phyloP scores from a whole-genome alignment of 2,329 filamentous ascomycete genomes.

The Ceratocystis lukuohia region DNA sequence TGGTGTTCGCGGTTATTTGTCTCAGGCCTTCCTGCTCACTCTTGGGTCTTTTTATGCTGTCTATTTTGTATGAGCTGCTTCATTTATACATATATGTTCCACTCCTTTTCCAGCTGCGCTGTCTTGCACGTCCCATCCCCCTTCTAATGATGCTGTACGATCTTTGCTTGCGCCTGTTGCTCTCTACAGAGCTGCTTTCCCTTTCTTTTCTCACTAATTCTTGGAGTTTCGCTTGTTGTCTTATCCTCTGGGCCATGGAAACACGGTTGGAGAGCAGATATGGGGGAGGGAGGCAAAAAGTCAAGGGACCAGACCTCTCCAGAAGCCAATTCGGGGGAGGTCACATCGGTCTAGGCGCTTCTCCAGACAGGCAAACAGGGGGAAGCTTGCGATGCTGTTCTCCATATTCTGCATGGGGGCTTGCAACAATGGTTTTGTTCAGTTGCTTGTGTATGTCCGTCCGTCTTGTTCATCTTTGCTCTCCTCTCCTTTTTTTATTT shows the following conservation, averaged over 20 bases:
- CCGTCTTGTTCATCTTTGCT: background rate
- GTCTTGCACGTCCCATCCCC: background rate
- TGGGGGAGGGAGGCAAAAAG: no score
- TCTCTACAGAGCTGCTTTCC: background rate
- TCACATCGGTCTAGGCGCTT: background rate
- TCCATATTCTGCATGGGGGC: background rate
- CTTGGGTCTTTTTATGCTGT: slow-evolving; percentile 3
- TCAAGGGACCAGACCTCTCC: background rate
- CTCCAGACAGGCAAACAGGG: background rate
- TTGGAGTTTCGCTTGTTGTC: background rate
- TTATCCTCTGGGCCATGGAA: background rate
- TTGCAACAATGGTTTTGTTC: background rate
- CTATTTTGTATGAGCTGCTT: slow-evolving; percentile 10
- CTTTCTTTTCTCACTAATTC: background rate
- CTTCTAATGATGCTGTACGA: slow-evolving; percentile 7
- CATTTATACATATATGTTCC: slow-evolving; percentile 10
- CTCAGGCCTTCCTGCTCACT: background rate
- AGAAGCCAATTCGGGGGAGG: background rate
- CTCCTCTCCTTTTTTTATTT: background rate
- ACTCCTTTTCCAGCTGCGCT: background rate
- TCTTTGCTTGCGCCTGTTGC: background rate
- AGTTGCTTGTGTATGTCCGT: no score
- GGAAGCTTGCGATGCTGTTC: background rate
- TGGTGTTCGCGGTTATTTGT: background rate
- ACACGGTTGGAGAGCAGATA: background rate